Evolutionary conservation across 192 early-diverging fungal species (phyloP).

Genomic region (Irineochytrium annulatum): DNA sequence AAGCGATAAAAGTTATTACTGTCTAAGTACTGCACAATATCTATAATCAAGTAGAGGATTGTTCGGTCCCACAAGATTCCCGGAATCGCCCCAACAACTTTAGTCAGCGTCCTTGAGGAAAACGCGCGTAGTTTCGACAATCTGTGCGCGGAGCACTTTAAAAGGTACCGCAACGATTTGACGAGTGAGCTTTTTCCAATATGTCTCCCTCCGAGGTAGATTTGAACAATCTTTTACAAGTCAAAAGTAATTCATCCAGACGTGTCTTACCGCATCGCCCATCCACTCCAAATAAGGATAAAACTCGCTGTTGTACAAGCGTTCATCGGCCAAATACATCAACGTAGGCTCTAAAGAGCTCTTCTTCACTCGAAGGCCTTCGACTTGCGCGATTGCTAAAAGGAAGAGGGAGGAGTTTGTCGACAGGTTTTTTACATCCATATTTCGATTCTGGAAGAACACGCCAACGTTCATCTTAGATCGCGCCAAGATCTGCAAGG

Average conservation of each 20-base stretch:
- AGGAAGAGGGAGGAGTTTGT: slow-evolving; percentile 77
- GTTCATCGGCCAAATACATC: slow-evolving; percentile 81
- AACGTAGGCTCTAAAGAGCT: slow-evolving; percentile 59
- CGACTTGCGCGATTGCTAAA: slow-evolving; percentile 77
- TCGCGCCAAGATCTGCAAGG: too few relatives aligned
- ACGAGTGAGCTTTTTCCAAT: slow-evolving; percentile 9
- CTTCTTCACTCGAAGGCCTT: slow-evolving; percentile 64
- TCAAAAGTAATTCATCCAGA: too few relatives aligned
- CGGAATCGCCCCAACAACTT: slow-evolving; percentile 72
- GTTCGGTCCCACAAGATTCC: slow-evolving; percentile 73
- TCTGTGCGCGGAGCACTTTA: slow-evolving; percentile 56
- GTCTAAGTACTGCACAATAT: slow-evolving; percentile 81
- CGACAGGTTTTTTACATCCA: slow-evolving; percentile 39
- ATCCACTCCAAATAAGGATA: slow-evolving; percentile 74
- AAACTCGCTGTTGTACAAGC: slow-evolving; percentile 71
- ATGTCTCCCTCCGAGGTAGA: slow-evolving; percentile 7
- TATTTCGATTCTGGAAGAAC: background rate
- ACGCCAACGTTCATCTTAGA: slow-evolving; percentile 11
- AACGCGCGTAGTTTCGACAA: slow-evolving; percentile 49
- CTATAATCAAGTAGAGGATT: slow-evolving; percentile 68
- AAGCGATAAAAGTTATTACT: background rate
- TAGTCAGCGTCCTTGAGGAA: slow-evolving; percentile 28
- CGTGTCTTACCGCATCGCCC: slow-evolving; percentile 51
- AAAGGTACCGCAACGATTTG: slow-evolving; percentile 30
- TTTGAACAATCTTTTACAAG: background rate